A percentile compares a stretch with the other conserved stretches of the same genome.
phyloP scores from a whole-genome alignment of 2,329 filamentous ascomycete genomes.

The Huntiella decipiens region DNA sequence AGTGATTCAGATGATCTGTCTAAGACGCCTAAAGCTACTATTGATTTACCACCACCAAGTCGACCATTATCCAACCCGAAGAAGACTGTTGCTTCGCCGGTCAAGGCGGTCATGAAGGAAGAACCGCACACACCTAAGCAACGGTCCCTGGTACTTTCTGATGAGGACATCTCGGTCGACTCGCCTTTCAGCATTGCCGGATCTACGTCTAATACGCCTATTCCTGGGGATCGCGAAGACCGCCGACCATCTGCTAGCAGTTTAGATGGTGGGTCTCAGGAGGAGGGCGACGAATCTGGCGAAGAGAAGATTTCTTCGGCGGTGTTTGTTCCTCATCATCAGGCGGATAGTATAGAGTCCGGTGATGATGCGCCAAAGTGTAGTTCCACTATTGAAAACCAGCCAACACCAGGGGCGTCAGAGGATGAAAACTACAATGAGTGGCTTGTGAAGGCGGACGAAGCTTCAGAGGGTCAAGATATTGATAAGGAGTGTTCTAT shows the following conservation, averaged over 20 bases:
- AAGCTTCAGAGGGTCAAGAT: constrained; percentile 14
- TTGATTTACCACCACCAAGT: not conserved
- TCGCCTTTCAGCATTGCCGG: constrained; percentile 10
- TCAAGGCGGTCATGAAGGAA: not conserved
- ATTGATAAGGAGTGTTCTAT: constrained; percentile 1
- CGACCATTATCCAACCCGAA: not conserved
- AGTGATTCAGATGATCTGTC: constrained; percentile 1
- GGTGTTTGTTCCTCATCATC: constrained; percentile 59
- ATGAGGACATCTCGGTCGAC: constrained; percentile 3
- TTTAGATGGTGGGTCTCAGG: constrained; percentile 18
- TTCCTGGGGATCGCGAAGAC: constrained; percentile 5
- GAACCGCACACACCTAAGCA: constrained; percentile 4
- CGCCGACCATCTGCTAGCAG: constrained; percentile 23
- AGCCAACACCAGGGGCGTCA: constrained; percentile 7
- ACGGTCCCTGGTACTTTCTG: not conserved
- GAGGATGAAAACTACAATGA: constrained; percentile 23
- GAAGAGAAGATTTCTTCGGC: constrained; percentile 79
- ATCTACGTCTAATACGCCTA: constrained; percentile 4
- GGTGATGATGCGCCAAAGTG: constrained; percentile 1
- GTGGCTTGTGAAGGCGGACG: constrained; percentile 39
- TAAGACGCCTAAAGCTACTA: constrained; percentile 4
- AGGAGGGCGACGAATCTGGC: constrained; percentile 42
- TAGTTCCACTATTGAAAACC: constrained; percentile 1
- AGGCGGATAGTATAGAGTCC: constrained; percentile 2
- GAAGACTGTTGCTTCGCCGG: not conserved